Base-by-base conservation (phyloP, 2,329 filamentous ascomycete genomes). In the Diaporthe nobilis region DNA sequence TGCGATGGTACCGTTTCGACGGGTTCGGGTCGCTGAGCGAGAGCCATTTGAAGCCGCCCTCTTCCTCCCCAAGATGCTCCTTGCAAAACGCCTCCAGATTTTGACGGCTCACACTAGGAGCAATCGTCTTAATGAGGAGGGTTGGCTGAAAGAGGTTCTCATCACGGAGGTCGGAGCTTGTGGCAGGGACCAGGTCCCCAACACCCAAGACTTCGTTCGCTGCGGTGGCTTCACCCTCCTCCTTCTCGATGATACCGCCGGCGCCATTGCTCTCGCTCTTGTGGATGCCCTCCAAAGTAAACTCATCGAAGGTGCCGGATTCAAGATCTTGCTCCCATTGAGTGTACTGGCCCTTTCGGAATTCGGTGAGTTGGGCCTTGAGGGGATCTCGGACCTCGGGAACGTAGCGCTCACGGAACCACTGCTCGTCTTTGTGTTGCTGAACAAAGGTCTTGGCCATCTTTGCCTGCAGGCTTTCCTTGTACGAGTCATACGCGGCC, bases 11-110 rank as follows among this genome's bases (percentile, higher is more conserved):
- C 78, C 98, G 94, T 86, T 99, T 99, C 81, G 95, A 94, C 2
- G 97, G 97, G 82, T 99, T 99, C 0, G 97, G 97, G 81, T 99
- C 97, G 79, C 96, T 98, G 68, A 99, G 89, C 47, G 96, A 98
- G 7, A 99, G 88, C 92, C 96, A 98, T 82, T 96, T 97, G 87
- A 97, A 98, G 3, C 96, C 96, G 71, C 96, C 96, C 78, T 97
- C 93, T 63, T 93, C 93, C 81, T 98, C 96, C 20, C 96, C 96
- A 5, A 98, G 90, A 82, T 98, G 94, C 83, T 98, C 96, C 82
- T 95, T 97, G 85, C 96, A 98, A 81, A 98, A 98, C 3, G 92
- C 92, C 84, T 99, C 97, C 28, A 99, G 91, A 81, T 98, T 98
- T 68, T 94, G 92, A 53, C 97, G 94, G 81, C 95, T 98, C 78